phyloP scores from a whole-genome alignment of 495 filamentous ascomycete genomes.

The Aspergillus nanangensis region DNA sequence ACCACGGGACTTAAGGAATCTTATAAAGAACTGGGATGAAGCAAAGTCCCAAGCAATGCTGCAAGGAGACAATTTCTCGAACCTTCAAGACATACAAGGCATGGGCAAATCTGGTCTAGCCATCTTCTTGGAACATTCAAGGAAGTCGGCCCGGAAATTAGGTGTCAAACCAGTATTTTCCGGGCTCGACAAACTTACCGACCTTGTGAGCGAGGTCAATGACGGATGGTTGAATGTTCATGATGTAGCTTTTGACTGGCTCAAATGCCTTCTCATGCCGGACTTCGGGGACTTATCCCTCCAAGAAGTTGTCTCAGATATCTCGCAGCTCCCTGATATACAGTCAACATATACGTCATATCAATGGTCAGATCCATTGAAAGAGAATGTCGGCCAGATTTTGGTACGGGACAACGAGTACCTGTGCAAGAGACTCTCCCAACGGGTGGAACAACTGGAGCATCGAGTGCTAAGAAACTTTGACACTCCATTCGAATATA shows the following conservation, averaged over 20 bases:
- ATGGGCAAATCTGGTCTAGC: constrained; percentile 57
- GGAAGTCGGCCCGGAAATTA: constrained; percentile 51
- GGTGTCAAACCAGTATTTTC: constrained; percentile 48
- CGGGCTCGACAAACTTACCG: constrained; percentile 50
- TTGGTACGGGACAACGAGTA: constrained; percentile 65
- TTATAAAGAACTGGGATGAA: constrained; percentile 57
- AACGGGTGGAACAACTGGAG: constrained; percentile 38
- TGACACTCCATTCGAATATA: constrained; percentile 23
- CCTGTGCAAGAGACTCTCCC: constrained; percentile 51
- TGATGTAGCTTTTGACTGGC: constrained; percentile 62
- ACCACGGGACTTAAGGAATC: constrained; percentile 48
- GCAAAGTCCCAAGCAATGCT: constrained; percentile 52
- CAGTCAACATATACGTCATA: constrained; percentile 55
- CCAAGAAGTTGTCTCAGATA: constrained; percentile 7
- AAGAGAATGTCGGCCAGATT: constrained; percentile 63
- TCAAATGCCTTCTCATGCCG: constrained; percentile 52
- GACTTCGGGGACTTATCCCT: constrained; percentile 20
- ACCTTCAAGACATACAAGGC: constrained; percentile 39
- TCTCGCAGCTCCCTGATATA: constrained; percentile 20
- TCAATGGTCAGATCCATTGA: constrained; percentile 70
- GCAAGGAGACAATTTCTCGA: constrained; percentile 49
- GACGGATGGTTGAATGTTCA: constrained; percentile 52
- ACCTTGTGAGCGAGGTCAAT: constrained; percentile 53
- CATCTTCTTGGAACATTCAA: constrained; percentile 76
- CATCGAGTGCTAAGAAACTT: constrained; percentile 21